These are phyloP conservation scores for Bretschneidera sinensis DNA, from an alignment of 345 rosid species.

Conservation along the genomic window DNA sequence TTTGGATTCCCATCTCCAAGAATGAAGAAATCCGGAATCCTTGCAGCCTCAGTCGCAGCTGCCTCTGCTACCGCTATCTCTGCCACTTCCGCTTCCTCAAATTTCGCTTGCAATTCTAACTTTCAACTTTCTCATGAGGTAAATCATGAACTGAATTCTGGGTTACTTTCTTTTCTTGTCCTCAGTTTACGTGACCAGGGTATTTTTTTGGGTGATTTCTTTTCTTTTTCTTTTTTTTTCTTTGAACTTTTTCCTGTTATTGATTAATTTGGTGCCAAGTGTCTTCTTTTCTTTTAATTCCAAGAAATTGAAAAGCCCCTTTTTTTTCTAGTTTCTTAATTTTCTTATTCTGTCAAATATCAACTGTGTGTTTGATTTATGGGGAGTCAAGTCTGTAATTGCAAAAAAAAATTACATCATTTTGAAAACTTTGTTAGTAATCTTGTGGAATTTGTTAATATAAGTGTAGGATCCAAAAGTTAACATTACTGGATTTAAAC, in stretches of 20 bases:
- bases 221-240: constrained; percentile 2
- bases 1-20: constrained; percentile 8
- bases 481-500: too few species aligned
- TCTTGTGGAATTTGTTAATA: too few species aligned
- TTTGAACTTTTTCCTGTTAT: neutral
- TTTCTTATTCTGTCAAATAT: too few species aligned
- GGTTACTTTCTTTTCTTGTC: neutral
- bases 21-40: constrained; percentile 56
- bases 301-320: too few species aligned
- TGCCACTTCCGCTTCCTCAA: constrained; percentile 35
- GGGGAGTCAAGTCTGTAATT: too few species aligned
- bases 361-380: too few species aligned
- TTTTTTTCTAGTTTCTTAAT: too few species aligned
- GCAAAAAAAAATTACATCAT: too few species aligned
- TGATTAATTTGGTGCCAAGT: too few species aligned
- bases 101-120: constrained; percentile 23
- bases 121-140: constrained; percentile 44
- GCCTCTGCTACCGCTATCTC: constrained; percentile 53
- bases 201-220: constrained; percentile 3
- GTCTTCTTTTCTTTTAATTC: too few species aligned
- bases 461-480: too few species aligned
- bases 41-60: constrained; percentile 45
- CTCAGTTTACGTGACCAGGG: constrained; percentile 5
- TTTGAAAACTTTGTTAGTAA: too few species aligned
- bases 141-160: constrained; percentile 1